phyloP scores from a whole-genome alignment of 2,329 filamentous ascomycete species.

The Penicillium sp. region DNA sequence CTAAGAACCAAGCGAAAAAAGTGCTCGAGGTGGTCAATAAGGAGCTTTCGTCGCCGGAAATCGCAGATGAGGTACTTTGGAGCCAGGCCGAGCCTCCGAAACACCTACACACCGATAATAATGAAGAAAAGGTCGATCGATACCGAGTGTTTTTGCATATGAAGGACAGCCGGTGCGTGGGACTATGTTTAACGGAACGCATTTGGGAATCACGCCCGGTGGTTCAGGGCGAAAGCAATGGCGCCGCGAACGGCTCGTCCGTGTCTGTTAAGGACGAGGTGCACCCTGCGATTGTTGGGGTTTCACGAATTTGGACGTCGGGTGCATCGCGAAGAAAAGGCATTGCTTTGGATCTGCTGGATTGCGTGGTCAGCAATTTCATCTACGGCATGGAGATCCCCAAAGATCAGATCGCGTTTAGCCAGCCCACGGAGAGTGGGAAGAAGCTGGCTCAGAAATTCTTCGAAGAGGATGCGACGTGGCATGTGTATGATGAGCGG shows the following conservation, averaged over 20 bases:
- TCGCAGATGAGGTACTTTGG: slow-evolving; percentile 63
- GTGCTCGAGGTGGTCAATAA: slow-evolving; percentile 65
- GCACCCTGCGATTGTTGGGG: slow-evolving; percentile 59
- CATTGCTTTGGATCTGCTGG: slow-evolving; percentile 61
- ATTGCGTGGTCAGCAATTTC: slow-evolving; percentile 59
- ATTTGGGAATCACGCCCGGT: slow-evolving; percentile 62
- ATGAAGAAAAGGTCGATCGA: slow-evolving; percentile 49
- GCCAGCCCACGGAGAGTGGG: slow-evolving; percentile 67
- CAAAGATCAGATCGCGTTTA: slow-evolving; percentile 64
- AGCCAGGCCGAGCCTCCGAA: slow-evolving; percentile 50
- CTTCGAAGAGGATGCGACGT: slow-evolving; percentile 58
- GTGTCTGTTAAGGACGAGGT: slow-evolving; percentile 51
- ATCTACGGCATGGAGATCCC: slow-evolving; percentile 59
- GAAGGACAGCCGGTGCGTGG: slow-evolving; percentile 64
- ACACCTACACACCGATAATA: slow-evolving; percentile 37
- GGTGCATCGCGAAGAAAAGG: slow-evolving; percentile 59
- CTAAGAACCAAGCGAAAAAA: slow-evolving; percentile 57
- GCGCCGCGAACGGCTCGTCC: slow-evolving; percentile 41
- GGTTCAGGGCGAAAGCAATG: slow-evolving; percentile 27
- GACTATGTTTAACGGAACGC: slow-evolving; percentile 63
- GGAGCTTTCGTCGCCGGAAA: slow-evolving; percentile 64
- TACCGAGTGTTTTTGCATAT: slow-evolving; percentile 67
- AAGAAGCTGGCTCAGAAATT: slow-evolving; percentile 61
- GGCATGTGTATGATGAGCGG: slow-evolving; percentile 62
- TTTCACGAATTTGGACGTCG: slow-evolving; percentile 69